These are phyloP conservation scores for Pseudogymnoascus sp. DNA, from an alignment of 2,329 filamentous ascomycete species.

Conservation along the genomic window DNA sequence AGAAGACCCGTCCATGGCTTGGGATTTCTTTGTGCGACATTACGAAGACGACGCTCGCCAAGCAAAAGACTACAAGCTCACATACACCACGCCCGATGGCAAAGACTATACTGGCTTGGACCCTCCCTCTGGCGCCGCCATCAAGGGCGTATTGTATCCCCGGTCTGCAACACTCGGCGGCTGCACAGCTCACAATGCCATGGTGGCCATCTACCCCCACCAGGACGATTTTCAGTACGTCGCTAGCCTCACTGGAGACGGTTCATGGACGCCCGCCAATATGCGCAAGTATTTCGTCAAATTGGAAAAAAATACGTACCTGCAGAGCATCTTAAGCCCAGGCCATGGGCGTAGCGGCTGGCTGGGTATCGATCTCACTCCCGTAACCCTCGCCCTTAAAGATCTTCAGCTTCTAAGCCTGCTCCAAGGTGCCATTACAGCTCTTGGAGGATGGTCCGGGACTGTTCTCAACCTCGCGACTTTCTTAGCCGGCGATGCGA, in stretches of 20 bases:
- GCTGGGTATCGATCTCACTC: conserved; percentile 23
- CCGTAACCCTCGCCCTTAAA: conserved; percentile 11
- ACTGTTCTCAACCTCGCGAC: conserved; percentile 14
- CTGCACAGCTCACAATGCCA: conserved; percentile 23
- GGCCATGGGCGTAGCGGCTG: conserved; percentile 24
- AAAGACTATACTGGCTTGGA: conserved; percentile 21
- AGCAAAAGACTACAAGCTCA: conserved; percentile 18
- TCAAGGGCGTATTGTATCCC: conserved; percentile 26
- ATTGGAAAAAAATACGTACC: conserved; percentile 15
- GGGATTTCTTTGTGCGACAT: conserved; percentile 38
- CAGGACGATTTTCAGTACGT: conserved; percentile 22
- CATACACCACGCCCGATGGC: conserved; percentile 31
- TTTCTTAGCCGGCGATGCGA: conserved; percentile 19
- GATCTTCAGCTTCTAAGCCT: conserved; percentile 14
- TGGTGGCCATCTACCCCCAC: conserved; percentile 19
- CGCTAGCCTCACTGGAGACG: conserved; percentile 20
- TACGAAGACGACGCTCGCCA: conserved; percentile 14
- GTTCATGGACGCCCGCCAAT: conserved; percentile 19
- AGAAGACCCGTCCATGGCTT: conserved; percentile 40
- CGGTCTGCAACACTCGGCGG: conserved; percentile 27
- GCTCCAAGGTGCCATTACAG: conserved; percentile 15
- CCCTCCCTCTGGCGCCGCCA: conserved; percentile 21
- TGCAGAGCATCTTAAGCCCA: conserved; percentile 8
- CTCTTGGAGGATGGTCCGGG: background rate
- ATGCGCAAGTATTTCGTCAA: conserved; percentile 21